Conservation (phyloP, 352 stramenopile species). For the Phytophthora colocasiae region DNA sequence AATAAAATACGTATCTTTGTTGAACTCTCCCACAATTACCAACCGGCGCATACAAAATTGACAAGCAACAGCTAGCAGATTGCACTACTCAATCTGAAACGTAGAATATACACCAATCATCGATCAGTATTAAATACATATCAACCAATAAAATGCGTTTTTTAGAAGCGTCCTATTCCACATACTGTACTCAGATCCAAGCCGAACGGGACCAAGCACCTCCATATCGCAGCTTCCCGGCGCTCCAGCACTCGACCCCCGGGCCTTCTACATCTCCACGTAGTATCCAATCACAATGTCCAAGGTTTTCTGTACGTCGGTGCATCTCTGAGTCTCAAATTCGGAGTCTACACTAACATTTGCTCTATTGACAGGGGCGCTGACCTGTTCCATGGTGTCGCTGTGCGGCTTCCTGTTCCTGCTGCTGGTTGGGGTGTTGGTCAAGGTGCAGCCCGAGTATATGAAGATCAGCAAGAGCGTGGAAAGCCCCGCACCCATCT, state of each 20-base stretch:
- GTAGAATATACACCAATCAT: constrained; percentile 12
- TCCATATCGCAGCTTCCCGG: constrained; percentile 22
- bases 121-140: neutral
- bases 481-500: constrained; percentile 64
- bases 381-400: constrained; percentile 81
- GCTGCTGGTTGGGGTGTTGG: constrained; percentile 61
- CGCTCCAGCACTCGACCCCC: constrained; percentile 14
- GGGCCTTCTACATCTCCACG: neutral
- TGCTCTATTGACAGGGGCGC: constrained; percentile 45
- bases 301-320: constrained; percentile 48
- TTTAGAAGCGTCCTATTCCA: constrained; percentile 43
- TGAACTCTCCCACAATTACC: constrained; percentile 13
- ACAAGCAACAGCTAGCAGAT: neutral
- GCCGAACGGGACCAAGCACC: constrained; percentile 5
- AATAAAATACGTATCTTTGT: constrained; percentile 21
- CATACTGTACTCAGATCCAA: constrained; percentile 34
- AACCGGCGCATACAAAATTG: neutral
- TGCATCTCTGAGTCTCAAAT: neutral
- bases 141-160: constrained; percentile 4
- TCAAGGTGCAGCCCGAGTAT: constrained; percentile 84
- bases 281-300: constrained; percentile 27
- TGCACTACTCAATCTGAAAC: constrained; percentile 1
- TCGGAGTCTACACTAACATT: neutral
- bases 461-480: constrained; percentile 86
- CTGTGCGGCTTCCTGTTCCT: constrained; percentile 83